Evolutionary conservation across 768 basidiomycete species (phyloP), one percentile per base, ranked within the genome.

Genomic region (Tylopilus cervinicoccineus): DNA sequence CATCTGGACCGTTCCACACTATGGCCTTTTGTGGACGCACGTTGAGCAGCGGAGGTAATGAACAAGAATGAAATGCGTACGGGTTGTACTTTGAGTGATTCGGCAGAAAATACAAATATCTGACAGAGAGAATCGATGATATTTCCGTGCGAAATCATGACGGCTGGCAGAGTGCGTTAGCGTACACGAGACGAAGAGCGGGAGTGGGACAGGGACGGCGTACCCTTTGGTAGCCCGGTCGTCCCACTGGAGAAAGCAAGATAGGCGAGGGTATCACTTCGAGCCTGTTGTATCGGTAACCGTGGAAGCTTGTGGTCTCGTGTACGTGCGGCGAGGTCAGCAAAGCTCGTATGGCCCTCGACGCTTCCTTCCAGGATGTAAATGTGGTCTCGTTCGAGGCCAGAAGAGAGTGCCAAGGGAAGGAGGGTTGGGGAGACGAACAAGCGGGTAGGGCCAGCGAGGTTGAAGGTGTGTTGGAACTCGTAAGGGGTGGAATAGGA

Each of bases 211-310:
- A 6, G 10, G 6, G 3, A 16, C 6, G 7, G 51, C 59, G 7
- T 22, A 81, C 86, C 85, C 76, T 89, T 89, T 0, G 87, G 85
- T 4, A 82, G 67, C 0, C 88, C 87, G 50, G 76, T 88, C 0
- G 88, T 89, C 20, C 87, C 87, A 56, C 87, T 88, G 0, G 87
- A 89, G 59, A 86, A 87, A 0, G 84, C 70, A 4, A 89, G 69
- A 60, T 88, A 86, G 1, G 83, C 86, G 2, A 87, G 65, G 0
- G 81, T 84, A 50, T 82, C 68, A 26, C 67, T 70, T 16, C 54
- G 66, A 0, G 77, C 84, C 0, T 72, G 68, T 34, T 70, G 72
- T 27, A 80, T 64, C 1, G 70, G 67, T 1, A 77, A 57, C 2
- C 70, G 60, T 8, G 77, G 72, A 1, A 76, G 55, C 0, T 67